A percentile compares a stretch with the other conserved stretches of the same genome.
These are phyloP conservation scores for Penicillium canariense DNA, from an alignment of 495 filamentous ascomycete genomes.

Conservation along the genomic window DNA sequence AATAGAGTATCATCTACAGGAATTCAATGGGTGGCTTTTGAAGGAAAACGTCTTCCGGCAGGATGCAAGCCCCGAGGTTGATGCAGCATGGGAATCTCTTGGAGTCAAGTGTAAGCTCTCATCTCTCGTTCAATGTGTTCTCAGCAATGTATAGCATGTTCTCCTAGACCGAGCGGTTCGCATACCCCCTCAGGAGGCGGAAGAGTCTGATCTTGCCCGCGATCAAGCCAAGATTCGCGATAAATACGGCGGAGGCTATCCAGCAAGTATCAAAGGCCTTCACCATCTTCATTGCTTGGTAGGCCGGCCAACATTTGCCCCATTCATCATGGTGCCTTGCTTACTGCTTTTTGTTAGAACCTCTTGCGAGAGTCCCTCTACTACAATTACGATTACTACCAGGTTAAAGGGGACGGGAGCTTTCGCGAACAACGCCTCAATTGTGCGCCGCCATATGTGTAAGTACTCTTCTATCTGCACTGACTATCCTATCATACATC, in stretches of 20 bases:
- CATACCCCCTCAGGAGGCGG: conserved; percentile 37
- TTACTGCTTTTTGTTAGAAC: conserved; percentile 41
- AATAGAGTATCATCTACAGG: conserved; percentile 28
- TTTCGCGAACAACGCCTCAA: conserved; percentile 48
- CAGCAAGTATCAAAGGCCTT: conserved; percentile 55
- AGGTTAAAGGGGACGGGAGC: conserved; percentile 40
- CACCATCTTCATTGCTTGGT: conserved; percentile 59
- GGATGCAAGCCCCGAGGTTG: conserved; percentile 50
- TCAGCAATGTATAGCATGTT: conserved; percentile 2
- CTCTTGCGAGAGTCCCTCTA: conserved; percentile 53
- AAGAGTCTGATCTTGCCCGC: conserved; percentile 36
- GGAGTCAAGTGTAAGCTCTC: conserved; percentile 47
- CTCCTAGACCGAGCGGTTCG: conserved; percentile 37
- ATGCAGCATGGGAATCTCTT: conserved; percentile 56
- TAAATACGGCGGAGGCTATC: conserved; percentile 53
- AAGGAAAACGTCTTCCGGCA: conserved; percentile 53
- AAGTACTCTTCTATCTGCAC: conserved; percentile 18
- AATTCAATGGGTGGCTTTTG: conserved; percentile 52
- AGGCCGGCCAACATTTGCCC: too few species aligned
- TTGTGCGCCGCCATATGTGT: conserved; percentile 51
- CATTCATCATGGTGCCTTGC: too few species aligned
- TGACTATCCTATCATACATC: not conserved
- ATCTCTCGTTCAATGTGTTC: not conserved
- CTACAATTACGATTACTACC: conserved; percentile 59
- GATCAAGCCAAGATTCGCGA: conserved; percentile 52